phyloP scores from a whole-genome alignment of 176 grass and related monocot species.

The Oryza australiensis region DNA sequence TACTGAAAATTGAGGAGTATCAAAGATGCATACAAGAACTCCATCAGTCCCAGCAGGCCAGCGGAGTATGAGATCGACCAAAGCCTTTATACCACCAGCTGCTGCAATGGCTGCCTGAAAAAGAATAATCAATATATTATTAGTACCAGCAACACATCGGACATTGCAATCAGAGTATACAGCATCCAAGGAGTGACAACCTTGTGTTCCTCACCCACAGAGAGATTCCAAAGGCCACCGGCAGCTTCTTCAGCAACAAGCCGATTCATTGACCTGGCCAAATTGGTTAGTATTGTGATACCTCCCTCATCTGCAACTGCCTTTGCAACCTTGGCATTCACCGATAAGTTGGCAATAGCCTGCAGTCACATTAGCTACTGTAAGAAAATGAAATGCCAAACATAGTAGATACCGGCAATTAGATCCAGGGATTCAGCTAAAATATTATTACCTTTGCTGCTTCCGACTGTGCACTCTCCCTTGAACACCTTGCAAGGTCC shows the following conservation, averaged over 20 bases:
- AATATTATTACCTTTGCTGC: slow-evolving; percentile 78
- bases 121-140: slow-evolving; percentile 36
- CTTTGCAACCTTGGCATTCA: slow-evolving; percentile 93
- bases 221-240: slow-evolving; percentile 99
- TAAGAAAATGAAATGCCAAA: slow-evolving; percentile 26
- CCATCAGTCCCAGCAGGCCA: slow-evolving; percentile 91
- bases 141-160: slow-evolving; percentile 24
- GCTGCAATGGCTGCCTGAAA: slow-evolving; percentile 78
- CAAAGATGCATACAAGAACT: slow-evolving; percentile 76
- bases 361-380: slow-evolving; percentile 38
- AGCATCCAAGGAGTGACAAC: slow-evolving; percentile 51
- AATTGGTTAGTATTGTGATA: slow-evolving; percentile 75
- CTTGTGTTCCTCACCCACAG: slow-evolving; percentile 98
- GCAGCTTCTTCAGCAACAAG: slow-evolving; percentile 98
- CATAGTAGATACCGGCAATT: slow-evolving; percentile 16
- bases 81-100: slow-evolving; percentile 86
- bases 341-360: slow-evolving; percentile 98
- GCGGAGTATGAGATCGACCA: slow-evolving; percentile 93
- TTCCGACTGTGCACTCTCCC: slow-evolving; percentile 90
- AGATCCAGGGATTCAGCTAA: slow-evolving; percentile 8
- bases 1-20: slow-evolving; percentile 15
- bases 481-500: slow-evolving; percentile 82
- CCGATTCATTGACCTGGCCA: slow-evolving; percentile 86
- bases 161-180: slow-evolving; percentile 17
- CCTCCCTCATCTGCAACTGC: slow-evolving; percentile 94